phyloP scores from a whole-genome alignment of 2,329 filamentous ascomycete genomes.

The Pyrenophora teres region DNA sequence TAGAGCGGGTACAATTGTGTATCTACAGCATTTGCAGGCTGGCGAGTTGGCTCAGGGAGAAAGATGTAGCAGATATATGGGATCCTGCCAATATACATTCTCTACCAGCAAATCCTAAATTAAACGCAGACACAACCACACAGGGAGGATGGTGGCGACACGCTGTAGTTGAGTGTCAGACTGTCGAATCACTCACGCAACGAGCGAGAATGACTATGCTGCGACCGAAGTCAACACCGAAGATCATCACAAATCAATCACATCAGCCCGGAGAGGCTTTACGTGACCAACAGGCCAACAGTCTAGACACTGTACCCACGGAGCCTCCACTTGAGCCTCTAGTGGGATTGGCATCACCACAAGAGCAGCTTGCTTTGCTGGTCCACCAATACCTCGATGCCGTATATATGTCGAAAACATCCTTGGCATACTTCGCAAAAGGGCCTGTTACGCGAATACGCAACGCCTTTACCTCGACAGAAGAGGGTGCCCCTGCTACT shows the following conservation, averaged over 20 bases:
- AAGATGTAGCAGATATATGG: slow-evolving; percentile 52
- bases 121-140: not conserved
- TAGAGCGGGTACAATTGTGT: slow-evolving; percentile 66
- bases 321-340: slow-evolving; percentile 12
- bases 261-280: not conserved
- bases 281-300: slow-evolving; percentile 4
- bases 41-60: slow-evolving; percentile 67
- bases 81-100: slow-evolving; percentile 43
- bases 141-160: slow-evolving; percentile 40
- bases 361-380: slow-evolving; percentile 58
- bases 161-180: slow-evolving; percentile 28
- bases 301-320: not conserved
- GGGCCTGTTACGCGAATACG: slow-evolving; percentile 76
- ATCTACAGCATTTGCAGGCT: slow-evolving; percentile 72
- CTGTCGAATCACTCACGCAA: slow-evolving; percentile 23
- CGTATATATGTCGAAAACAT: slow-evolving; percentile 64
- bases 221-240: slow-evolving; percentile 20
- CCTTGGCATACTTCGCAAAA: slow-evolving; percentile 82
- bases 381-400: slow-evolving; percentile 50
- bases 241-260: slow-evolving; percentile 5
- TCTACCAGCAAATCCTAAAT: slow-evolving; percentile 64
- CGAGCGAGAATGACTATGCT: slow-evolving; percentile 40
- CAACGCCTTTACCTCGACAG: slow-evolving; percentile 69
- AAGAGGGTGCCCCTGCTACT: slow-evolving; percentile 64
- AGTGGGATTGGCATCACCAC: slow-evolving; percentile 23